Base-by-base conservation (phyloP, 495 filamentous ascomycete species). In the Hypoxylon intermedium region DNA sequence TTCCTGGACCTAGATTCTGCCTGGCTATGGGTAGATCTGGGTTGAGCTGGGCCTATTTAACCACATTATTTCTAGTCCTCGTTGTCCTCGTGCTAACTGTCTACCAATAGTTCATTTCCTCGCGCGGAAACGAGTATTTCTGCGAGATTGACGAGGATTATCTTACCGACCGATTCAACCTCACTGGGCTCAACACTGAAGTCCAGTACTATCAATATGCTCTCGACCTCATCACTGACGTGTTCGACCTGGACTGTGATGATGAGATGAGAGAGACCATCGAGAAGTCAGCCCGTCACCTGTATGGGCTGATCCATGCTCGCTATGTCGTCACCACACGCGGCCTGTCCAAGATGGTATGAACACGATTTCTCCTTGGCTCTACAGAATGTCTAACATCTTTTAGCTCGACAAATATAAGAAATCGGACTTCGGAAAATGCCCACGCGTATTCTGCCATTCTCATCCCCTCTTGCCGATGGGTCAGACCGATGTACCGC, bases 131-230 rank as follows among this genome's bases (percentile, higher is more conserved):
- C 77, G 94, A 99, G 72, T 99, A 99, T 75, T 99, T 97, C 64
- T 99, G 94, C 82, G 94, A 99, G 67, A 97, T 99, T 57, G 94
- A 99, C 73, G 94, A 99, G 73, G 94, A 99, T 59, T 99, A 99
- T 72, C 81, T 99, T 13, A 98, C 93, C 45, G 94, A 99, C 72
- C 88, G 94, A 34, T 99, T 99, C 82, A 99, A 99, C 74, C 81
- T 99, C 26, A 99, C 94, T 9, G 94, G 93, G 36, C 84, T 99
- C 26, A 97, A 98, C 73, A 91, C 92, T 26, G 94, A 99, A 72
- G 94, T 99, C 4, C 89, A 94, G 57, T 96, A 98, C 80, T 99
- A 99, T 70, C 93, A 99, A 73, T 95, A 98, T 83, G 95, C 94
- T 9, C 84, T 99, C 21, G 94, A 99, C 70, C 84, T 99, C n/a